Conservation (phyloP, 2,329 filamentous ascomycete genomes). For the Setomelanomma holmii region DNA sequence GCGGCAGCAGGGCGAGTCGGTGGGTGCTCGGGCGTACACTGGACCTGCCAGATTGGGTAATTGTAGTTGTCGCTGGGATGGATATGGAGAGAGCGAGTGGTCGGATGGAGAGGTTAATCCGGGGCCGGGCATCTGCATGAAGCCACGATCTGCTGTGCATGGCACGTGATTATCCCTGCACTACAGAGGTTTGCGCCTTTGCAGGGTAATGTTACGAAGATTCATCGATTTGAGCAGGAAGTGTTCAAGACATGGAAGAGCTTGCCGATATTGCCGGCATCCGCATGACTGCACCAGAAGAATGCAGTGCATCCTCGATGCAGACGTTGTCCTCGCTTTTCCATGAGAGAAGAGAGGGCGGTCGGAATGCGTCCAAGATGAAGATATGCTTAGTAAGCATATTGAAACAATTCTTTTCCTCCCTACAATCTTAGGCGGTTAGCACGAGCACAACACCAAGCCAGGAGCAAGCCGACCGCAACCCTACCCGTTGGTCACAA, state of each 20-base stretch:
- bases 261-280: not conserved
- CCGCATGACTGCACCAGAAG: too few relatives aligned
- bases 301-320: too few relatives aligned
- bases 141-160: slow-evolving; percentile 18
- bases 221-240: too few relatives aligned
- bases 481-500: not conserved
- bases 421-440: not conserved
- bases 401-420: not conserved
- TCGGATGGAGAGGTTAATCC: slow-evolving; percentile 8
- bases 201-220: slow-evolving; percentile 12
- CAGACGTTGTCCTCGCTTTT: too few relatives aligned
- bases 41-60: slow-evolving; percentile 16
- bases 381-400: not conserved
- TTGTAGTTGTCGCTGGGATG: slow-evolving; percentile 4
- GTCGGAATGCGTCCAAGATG: not conserved
- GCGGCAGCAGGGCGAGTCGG: slow-evolving; percentile 15
- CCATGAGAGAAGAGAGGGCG: not conserved
- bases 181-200: slow-evolving; percentile 4
- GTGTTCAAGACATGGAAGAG: too few relatives aligned
- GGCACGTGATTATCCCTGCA: slow-evolving; percentile 6
- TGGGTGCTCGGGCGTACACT: slow-evolving; percentile 15
- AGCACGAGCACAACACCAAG: too few relatives aligned
- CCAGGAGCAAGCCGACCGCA: not conserved
- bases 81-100: slow-evolving; percentile 8
- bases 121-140: slow-evolving; percentile 3